These are phyloP conservation scores for Penicillium rolfsii DNA, from an alignment of 2,329 filamentous ascomycete genomes.

Conservation along the genomic window DNA sequence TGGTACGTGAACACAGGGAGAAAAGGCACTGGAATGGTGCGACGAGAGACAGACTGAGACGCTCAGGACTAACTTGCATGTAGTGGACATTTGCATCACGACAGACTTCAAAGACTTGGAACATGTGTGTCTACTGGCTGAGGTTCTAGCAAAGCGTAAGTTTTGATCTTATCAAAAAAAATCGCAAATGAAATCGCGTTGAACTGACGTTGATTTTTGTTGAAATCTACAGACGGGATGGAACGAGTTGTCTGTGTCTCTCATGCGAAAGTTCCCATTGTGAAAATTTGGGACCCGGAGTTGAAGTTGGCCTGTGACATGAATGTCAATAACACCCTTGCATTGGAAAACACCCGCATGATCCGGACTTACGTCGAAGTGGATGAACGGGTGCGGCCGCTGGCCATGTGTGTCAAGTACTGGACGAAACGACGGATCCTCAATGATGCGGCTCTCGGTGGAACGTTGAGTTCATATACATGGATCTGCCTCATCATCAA, in stretches of 20 bases:
- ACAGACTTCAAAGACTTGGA: conserved; percentile 87
- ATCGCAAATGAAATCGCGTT: background rate
- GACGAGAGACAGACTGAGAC: background rate
- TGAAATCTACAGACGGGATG: conserved; percentile 95
- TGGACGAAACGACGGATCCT: conserved; percentile 92
- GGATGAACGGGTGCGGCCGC: conserved; percentile 83
- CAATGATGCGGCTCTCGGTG: conserved; percentile 96
- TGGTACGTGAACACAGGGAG: conserved; percentile 59
- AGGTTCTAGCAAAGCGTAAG: conserved; percentile 82
- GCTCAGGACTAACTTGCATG: conserved; percentile 28
- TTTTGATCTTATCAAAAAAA: conserved; percentile 18
- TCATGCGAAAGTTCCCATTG: conserved; percentile 94
- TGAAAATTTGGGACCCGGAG: conserved; percentile 98
- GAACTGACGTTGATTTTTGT: conserved; percentile 19
- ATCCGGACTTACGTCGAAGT: conserved; percentile 95
- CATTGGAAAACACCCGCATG: conserved; percentile 96
- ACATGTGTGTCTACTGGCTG: conserved; percentile 86
- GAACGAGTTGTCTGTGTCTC: conserved; percentile 93
- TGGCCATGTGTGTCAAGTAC: conserved; percentile 97
- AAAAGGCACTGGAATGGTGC: background rate
- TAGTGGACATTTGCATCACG: conserved; percentile 97
- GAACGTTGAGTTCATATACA: conserved; percentile 95
- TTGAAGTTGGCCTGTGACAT: conserved; percentile 89
- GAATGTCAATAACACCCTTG: conserved; percentile 97
- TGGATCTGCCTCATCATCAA: conserved; percentile 99